These are phyloP conservation scores for Collariella sp. DNA, from an alignment of 495 filamentous ascomycete species.

Conservation along the genomic window DNA sequence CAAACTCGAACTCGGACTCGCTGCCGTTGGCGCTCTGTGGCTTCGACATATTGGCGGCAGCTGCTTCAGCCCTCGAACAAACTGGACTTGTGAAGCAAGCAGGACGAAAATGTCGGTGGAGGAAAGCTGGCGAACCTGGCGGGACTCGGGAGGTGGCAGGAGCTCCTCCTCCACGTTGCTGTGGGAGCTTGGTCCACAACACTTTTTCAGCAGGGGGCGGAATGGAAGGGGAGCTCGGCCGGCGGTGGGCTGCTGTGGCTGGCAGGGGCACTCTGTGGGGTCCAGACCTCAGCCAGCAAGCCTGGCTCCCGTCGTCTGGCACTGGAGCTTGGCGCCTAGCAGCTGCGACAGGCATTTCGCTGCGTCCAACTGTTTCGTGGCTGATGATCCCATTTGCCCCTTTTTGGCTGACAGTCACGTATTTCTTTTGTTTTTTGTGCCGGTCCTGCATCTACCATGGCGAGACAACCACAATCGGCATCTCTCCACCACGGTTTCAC, in stretches of 20 bases:
- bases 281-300: too few species aligned
- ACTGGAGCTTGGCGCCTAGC: background rate
- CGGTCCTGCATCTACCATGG: too few species aligned
- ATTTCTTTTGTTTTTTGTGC: too few species aligned
- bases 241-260: slow-evolving; percentile 2
- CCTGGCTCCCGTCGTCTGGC: background rate
- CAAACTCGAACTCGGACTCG: slow-evolving; percentile 60
- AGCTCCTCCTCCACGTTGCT: background rate
- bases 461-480: too few species aligned
- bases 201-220: slow-evolving; percentile 1
- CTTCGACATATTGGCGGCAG: slow-evolving; percentile 34
- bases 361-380: background rate
- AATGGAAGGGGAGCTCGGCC: background rate
- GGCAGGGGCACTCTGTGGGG: background rate
- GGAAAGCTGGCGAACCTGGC: background rate
- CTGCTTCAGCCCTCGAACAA: slow-evolving; percentile 16
- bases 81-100: slow-evolving; percentile 10
- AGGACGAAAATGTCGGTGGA: slow-evolving; percentile 14
- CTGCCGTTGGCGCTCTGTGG: slow-evolving; percentile 40
- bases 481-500: too few species aligned
- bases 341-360: background rate
- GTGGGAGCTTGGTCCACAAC: slow-evolving; percentile 4
- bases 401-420: too few species aligned
- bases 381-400: slow-evolving; percentile 4
- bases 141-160: background rate